These are phyloP conservation scores for Volvox reticuliferus DNA, from an alignment of 139 green algal species.

Conservation along the genomic window DNA sequence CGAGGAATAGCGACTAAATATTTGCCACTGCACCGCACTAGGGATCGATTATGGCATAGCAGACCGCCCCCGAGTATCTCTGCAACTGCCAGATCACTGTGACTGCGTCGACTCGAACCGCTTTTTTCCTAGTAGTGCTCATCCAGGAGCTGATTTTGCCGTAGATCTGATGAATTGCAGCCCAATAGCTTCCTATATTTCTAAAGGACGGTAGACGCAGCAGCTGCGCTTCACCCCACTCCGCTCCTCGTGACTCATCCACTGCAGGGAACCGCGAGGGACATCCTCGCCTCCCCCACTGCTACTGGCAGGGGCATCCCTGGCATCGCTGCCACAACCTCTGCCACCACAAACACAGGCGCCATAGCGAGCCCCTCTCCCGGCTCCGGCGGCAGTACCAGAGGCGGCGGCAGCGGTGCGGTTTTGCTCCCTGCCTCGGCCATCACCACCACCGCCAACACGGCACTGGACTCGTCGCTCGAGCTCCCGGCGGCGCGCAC, in stretches of 20 bases:
- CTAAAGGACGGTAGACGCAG: too few species aligned
- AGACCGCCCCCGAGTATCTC: too few species aligned
- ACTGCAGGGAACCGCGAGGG: conserved; percentile 17
- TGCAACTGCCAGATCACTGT: too few species aligned
- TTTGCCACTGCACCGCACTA: too few species aligned
- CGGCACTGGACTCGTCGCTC: too few species aligned
- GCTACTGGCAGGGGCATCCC: neutral
- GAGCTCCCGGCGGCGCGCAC: neutral
- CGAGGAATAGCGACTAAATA: neutral
- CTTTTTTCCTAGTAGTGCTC: too few species aligned
- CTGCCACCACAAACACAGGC: neutral
- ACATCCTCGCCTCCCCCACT: neutral
- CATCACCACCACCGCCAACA: neutral
- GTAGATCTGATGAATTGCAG: too few species aligned
- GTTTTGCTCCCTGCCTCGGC: neutral
- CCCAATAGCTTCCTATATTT: too few species aligned
- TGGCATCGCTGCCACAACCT: neutral
- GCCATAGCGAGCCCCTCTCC: neutral
- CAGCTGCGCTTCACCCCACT: too few species aligned
- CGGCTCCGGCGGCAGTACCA: neutral
- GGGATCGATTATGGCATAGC: too few species aligned
- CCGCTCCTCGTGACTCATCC: neutral
- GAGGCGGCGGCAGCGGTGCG: neutral
- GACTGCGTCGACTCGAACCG: too few species aligned
- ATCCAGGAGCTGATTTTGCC: too few species aligned